Evolutionary conservation across 768 basidiomycete species (phyloP).

Genomic region (Trametes sanguinea): DNA sequence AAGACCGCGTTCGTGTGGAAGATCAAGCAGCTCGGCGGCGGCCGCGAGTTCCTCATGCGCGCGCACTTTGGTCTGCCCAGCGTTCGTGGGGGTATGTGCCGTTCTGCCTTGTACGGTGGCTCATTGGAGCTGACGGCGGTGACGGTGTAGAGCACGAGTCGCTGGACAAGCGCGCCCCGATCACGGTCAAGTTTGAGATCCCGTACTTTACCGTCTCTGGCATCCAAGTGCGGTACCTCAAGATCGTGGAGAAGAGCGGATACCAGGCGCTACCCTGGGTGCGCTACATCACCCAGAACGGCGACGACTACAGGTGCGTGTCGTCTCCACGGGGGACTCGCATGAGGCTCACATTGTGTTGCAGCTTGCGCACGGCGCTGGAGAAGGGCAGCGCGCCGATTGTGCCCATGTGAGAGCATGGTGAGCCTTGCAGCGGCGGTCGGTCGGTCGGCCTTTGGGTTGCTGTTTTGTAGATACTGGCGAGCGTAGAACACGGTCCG

Average conservation of each 20-base stretch:
- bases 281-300: slow-evolving; percentile 89
- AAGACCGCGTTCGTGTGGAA: slow-evolving; percentile 99
- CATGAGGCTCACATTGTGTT: neutral
- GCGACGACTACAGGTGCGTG: slow-evolving; percentile 83
- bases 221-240: slow-evolving; percentile 96
- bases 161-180: slow-evolving; percentile 87
- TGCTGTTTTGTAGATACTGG: too few species aligned
- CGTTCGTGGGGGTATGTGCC: slow-evolving; percentile 78
- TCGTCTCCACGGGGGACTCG: neutral
- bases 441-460: too few species aligned
- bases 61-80: slow-evolving; percentile 97
- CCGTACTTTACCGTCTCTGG: slow-evolving; percentile 98
- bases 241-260: slow-evolving; percentile 98
- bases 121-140: too few species aligned
- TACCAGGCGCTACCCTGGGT: slow-evolving; percentile 98
- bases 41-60: slow-evolving; percentile 95
- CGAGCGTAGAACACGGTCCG: too few species aligned
- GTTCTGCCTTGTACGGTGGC: too few species aligned
- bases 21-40: slow-evolving; percentile 96
- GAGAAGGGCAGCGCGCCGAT: slow-evolving; percentile 75
- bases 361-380: slow-evolving; percentile 67
- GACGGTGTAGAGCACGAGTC: slow-evolving; percentile 56
- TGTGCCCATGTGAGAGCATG: slow-evolving; percentile 37
- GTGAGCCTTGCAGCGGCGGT: too few species aligned
- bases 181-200: slow-evolving; percentile 97